Evolutionary conservation across 1,139 yeast genomes (phyloP).

Genomic region (Blastobotrys indianensis): DNA sequence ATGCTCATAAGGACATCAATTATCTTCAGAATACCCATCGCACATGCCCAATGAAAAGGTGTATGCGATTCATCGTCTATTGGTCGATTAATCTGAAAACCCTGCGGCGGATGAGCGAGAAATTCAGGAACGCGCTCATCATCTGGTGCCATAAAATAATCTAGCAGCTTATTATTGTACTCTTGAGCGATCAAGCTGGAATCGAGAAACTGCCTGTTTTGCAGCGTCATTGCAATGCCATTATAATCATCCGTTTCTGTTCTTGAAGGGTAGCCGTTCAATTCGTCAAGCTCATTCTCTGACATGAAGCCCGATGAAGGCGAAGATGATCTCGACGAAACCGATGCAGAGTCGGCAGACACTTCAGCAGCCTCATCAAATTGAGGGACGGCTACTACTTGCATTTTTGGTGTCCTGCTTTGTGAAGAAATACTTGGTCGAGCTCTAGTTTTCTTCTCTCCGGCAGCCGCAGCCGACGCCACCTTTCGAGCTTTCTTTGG

Average conservation of each 20-base stretch:
- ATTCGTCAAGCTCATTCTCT: constrained; percentile 29
- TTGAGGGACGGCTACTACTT: background rate
- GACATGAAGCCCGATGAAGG: constrained; percentile 32
- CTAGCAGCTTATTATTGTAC: constrained; percentile 42
- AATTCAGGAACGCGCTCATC: constrained; percentile 68
- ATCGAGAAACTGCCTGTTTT: constrained; percentile 24
- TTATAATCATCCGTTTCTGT: constrained; percentile 10
- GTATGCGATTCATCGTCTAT: constrained; percentile 97
- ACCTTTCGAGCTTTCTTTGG: constrained; percentile 17
- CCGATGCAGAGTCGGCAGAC: constrained; percentile 27
- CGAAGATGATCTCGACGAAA: constrained; percentile 31
- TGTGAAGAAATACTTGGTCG: constrained; percentile 11
- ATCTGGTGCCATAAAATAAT: constrained; percentile 65
- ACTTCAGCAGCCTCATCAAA: constrained; percentile 3
- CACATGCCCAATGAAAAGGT: constrained; percentile 95
- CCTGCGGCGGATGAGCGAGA: constrained; percentile 66
- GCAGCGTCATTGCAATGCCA: constrained; percentile 12
- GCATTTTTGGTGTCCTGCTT: background rate
- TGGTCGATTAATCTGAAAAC: constrained; percentile 76
- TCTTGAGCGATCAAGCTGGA: constrained; percentile 35
- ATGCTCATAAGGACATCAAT: constrained; percentile 61
- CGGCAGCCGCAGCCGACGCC: constrained; percentile 9
- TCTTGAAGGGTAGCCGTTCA: constrained; percentile 9
- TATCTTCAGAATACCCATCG: constrained; percentile 75
- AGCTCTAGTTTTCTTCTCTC: constrained; percentile 13